Conservation (phyloP, 225 moss, liverwort and hornwort species). For the Antitrichia curtipendula region DNA sequence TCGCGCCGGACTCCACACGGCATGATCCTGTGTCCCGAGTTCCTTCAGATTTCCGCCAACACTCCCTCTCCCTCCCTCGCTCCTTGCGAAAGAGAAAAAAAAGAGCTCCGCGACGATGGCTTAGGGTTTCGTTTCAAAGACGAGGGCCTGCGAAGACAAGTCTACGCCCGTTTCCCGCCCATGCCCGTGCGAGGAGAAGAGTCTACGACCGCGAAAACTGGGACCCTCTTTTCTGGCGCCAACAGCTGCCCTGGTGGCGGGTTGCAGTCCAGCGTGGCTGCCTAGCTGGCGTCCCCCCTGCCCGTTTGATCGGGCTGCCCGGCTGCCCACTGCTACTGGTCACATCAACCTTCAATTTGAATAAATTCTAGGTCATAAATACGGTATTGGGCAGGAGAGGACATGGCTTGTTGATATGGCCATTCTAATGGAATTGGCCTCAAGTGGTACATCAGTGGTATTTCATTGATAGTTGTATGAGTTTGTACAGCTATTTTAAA, state of each 20-base stretch:
- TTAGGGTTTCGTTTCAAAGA: constrained; percentile 33
- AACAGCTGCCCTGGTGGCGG: not conserved
- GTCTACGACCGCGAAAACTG: constrained; percentile 1
- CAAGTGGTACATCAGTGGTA: not conserved
- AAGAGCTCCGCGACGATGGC: not conserved
- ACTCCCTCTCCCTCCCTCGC: not conserved
- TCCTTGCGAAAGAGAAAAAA: constrained; percentile 9
- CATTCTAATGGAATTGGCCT: not conserved
- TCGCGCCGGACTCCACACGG: not conserved
- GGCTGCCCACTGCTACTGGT: not conserved
- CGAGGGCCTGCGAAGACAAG: not conserved
- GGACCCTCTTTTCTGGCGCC: not conserved
- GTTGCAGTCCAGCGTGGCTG: constrained; percentile 6
- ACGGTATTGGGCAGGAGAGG: not conserved
- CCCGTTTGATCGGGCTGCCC: not conserved
- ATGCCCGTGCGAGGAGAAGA: not conserved
- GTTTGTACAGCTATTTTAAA: not conserved
- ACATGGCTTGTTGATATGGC: not conserved
- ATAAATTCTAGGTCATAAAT: not conserved
- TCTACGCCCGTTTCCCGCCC: not conserved
- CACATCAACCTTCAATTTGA: not conserved
- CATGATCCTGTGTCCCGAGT: not conserved
- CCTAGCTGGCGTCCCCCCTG: not conserved
- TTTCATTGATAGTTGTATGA: not conserved
- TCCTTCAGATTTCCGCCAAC: not conserved